Evolutionary conservation across 1,284 basidiomycete genomes (phyloP).

Genomic region (Trametes pubescens): DNA sequence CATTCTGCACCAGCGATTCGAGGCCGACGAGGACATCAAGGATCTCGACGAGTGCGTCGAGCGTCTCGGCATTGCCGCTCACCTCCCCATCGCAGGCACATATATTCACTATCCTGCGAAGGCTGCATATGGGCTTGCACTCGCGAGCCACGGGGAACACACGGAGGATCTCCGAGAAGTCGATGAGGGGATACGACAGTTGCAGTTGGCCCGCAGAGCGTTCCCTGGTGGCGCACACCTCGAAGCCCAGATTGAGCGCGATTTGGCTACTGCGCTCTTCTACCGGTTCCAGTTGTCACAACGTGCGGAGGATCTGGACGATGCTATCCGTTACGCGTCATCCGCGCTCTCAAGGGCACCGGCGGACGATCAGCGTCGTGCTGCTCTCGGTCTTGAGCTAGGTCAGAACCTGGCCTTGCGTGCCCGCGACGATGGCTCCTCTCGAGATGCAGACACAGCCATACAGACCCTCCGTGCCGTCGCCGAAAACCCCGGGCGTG

Average conservation of each 20-base stretch:
- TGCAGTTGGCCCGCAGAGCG: conserved; percentile 8
- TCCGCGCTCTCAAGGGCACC: conserved; percentile 13
- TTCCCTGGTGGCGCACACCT: conserved; percentile 13
- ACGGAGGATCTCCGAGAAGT: conserved; percentile 3
- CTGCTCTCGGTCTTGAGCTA: conserved; percentile 7
- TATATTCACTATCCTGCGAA: conserved; percentile 11
- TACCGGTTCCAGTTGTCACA: conserved; percentile 8
- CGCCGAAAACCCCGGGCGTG: neutral
- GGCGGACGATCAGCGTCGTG: conserved; percentile 7
- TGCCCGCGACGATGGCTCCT: neutral
- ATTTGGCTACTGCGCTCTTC: conserved; percentile 16
- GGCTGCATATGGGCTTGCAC: conserved; percentile 10
- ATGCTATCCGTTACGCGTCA: conserved; percentile 12
- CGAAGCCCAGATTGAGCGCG: conserved; percentile 20
- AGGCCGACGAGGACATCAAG: conserved; percentile 3
- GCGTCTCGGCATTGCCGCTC: neutral
- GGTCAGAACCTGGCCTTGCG: conserved; percentile 7
- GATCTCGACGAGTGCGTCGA: conserved; percentile 18
- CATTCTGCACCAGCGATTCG: conserved; percentile 4
- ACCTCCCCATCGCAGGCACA: neutral
- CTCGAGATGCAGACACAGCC: neutral
- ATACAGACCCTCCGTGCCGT: conserved; percentile 4
- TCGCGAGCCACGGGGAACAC: conserved; percentile 7
- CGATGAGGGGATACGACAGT: conserved; percentile 13
- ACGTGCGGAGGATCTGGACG: conserved; percentile 12